Percentiles rank a stretch among this genome's conserved stretches.
Conservation (phyloP, 306 rosid genomes). For the Cicer cuneatum region DNA sequence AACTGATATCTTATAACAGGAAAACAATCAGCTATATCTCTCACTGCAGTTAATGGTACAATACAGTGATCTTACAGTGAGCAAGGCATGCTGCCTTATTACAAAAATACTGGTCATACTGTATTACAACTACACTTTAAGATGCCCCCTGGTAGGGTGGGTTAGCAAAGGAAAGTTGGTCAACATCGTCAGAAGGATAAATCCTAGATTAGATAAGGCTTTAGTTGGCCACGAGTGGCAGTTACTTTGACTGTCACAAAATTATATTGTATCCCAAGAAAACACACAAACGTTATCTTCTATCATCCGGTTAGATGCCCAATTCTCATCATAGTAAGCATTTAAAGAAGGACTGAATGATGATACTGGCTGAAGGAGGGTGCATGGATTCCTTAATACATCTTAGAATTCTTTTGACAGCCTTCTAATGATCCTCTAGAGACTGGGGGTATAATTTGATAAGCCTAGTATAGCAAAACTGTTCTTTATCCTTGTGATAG, state of each 20-base stretch:
- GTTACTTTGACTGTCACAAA: not conserved
- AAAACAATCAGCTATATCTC: not conserved
- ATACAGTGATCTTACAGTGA: not conserved
- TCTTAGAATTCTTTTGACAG: not conserved
- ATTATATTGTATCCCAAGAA: not conserved
- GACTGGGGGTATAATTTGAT: no score
- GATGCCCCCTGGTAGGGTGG: not conserved
- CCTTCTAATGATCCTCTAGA: not conserved
- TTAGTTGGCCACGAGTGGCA: not conserved
- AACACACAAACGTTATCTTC: not conserved
- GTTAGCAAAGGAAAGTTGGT: not conserved
- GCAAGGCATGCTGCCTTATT: slow-evolving; percentile 8
- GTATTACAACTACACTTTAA: not conserved
- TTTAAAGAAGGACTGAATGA: not conserved
- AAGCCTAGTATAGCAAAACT: not conserved
- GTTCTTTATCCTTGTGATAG: not conserved
- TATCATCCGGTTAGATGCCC: slow-evolving; percentile 1
- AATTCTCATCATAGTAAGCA: not conserved
- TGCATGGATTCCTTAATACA: not conserved
- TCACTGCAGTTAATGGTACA: not conserved
- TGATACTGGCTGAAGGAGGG: not conserved
- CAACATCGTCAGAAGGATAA: not conserved
- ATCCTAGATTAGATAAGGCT: not conserved
- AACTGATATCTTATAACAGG: not conserved
- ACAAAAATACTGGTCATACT: not conserved